Evolutionary conservation across 495 filamentous ascomycete species (phyloP).

Genomic region (Clavariopsis aquatica): DNA sequence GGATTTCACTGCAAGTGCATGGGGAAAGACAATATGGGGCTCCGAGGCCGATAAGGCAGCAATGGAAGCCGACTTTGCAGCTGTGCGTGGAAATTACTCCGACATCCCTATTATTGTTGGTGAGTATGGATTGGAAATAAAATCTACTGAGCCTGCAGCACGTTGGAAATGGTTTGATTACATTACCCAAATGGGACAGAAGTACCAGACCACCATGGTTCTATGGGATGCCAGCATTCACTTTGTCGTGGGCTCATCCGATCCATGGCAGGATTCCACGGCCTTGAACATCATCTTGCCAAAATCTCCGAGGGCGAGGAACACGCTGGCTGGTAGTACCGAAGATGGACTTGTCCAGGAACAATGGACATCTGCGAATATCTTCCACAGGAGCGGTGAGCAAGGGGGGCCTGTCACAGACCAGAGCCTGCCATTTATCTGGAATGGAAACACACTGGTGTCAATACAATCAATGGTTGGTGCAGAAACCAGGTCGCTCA

Average conservation of each 20-base stretch:
- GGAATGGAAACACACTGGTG: constrained; percentile 57
- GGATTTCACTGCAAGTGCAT: constrained; percentile 54
- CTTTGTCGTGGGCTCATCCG: constrained; percentile 48
- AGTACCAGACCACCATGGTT: constrained; percentile 51
- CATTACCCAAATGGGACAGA: constrained; percentile 50
- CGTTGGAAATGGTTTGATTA: constrained; percentile 60
- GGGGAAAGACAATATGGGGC: constrained; percentile 63
- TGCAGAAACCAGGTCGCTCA: constrained; percentile 39
- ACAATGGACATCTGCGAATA: constrained; percentile 54
- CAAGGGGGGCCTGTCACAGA: constrained; percentile 49
- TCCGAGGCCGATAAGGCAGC: constrained; percentile 54
- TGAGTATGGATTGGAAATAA: constrained; percentile 55
- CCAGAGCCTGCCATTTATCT: constrained; percentile 50
- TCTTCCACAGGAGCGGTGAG: constrained; percentile 56
- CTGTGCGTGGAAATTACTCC: constrained; percentile 55
- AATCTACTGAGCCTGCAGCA: constrained; percentile 54
- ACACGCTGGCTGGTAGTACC: constrained; percentile 57
- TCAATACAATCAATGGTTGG: constrained; percentile 44
- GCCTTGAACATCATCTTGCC: constrained; percentile 52
- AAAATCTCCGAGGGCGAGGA: constrained; percentile 49
- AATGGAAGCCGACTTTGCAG: constrained; percentile 52
- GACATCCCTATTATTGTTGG: constrained; percentile 57
- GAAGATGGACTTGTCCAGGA: constrained; percentile 48
- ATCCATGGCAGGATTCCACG: constrained; percentile 54
- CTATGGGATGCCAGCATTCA: constrained; percentile 61